Conservation (phyloP, 2,329 filamentous ascomycete genomes). For the Ceratocystis diversiconidia region DNA sequence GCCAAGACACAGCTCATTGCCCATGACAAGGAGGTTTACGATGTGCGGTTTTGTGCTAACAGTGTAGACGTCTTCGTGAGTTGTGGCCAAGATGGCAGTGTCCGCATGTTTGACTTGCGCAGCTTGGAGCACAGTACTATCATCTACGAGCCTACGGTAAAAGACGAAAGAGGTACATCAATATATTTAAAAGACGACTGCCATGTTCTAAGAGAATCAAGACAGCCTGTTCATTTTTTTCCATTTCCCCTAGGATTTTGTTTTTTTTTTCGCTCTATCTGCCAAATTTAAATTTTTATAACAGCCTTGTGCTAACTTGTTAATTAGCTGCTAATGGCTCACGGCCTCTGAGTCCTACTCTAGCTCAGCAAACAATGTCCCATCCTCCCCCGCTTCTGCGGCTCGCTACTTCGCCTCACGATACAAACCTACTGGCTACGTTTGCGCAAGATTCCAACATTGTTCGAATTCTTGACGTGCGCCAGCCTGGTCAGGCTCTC, state of each 20-base stretch:
- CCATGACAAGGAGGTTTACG: slow-evolving; percentile 97
- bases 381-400: slow-evolving; percentile 66
- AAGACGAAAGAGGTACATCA: slow-evolving; percentile 54
- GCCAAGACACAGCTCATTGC: slow-evolving; percentile 97
- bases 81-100: slow-evolving; percentile 92
- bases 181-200: background rate
- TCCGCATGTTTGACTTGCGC: slow-evolving; percentile 94
- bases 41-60: slow-evolving; percentile 94
- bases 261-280: slow-evolving; percentile 19
- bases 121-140: slow-evolving; percentile 97
- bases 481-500: slow-evolving; percentile 87
- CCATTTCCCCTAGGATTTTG: background rate
- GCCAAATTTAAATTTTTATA: background rate
- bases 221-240: background rate
- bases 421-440: slow-evolving; percentile 89
- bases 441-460: slow-evolving; percentile 87
- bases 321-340: slow-evolving; percentile 40
- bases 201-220: background rate
- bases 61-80: slow-evolving; percentile 98
- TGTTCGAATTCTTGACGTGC: slow-evolving; percentile 88
- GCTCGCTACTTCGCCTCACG: slow-evolving; percentile 82
- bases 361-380: slow-evolving; percentile 62
- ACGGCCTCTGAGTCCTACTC: slow-evolving; percentile 52
- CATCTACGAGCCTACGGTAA: slow-evolving; percentile 93
- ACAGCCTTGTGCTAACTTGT: background rate